phyloP scores from a whole-genome alignment of 768 basidiomycete genomes.

The Lactarius indigo region DNA sequence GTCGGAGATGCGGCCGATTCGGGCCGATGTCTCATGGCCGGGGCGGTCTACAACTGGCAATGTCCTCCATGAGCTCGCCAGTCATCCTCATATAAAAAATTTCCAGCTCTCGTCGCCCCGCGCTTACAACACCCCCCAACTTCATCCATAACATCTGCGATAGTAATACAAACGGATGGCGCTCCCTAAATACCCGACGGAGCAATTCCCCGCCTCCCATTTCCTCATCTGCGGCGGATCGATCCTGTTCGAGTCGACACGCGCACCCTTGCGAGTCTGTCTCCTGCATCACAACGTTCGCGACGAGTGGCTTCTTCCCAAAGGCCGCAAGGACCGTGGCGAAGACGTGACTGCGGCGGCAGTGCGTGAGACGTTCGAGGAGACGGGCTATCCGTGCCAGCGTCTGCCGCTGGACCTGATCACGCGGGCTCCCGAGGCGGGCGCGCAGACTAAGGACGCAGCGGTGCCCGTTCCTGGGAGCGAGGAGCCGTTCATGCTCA shows the following conservation, averaged over 20 bases:
- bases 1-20: no score
- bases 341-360: slow-evolving; percentile 52
- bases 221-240: slow-evolving; percentile 34
- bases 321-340: slow-evolving; percentile 57
- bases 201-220: slow-evolving; percentile 15
- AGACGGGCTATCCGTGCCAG: slow-evolving; percentile 57
- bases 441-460: slow-evolving; percentile 37
- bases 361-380: slow-evolving; percentile 60
- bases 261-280: slow-evolving; percentile 30
- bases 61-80: neutral
- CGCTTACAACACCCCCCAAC: neutral
- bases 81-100: neutral
- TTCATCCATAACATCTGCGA: neutral
- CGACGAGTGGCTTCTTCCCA: slow-evolving; percentile 47
- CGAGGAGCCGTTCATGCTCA: slow-evolving; percentile 39
- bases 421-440: slow-evolving; percentile 52
- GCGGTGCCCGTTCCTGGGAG: slow-evolving; percentile 26
- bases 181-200: slow-evolving; percentile 5
- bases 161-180: neutral
- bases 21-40: neutral
- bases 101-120: neutral
- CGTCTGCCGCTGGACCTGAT: slow-evolving; percentile 47
- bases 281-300: slow-evolving; percentile 31
- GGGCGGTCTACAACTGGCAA: neutral
- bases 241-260: slow-evolving; percentile 29